These are phyloP conservation scores for Sutorius australiensis DNA, from an alignment of 768 basidiomycete species.

Conservation along the genomic window DNA sequence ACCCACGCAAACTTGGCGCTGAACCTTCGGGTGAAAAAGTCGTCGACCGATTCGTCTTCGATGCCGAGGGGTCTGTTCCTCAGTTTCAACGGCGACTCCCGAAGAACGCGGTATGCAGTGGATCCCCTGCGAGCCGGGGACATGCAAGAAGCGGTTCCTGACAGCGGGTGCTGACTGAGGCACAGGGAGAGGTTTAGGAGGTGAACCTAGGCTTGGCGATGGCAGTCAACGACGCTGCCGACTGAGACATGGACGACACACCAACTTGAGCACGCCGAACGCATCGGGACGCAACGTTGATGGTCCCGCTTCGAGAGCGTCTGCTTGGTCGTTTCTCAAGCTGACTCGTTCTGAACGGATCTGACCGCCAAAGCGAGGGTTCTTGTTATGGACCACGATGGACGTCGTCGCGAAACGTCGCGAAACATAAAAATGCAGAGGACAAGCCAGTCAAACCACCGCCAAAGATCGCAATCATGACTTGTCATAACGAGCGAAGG, in stretches of 20 bases:
- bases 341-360: constrained; percentile 56
- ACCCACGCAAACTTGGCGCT: constrained; percentile 67
- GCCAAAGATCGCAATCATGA: constrained; percentile 62
- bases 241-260: constrained; percentile 31
- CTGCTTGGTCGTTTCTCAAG: constrained; percentile 35
- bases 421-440: constrained; percentile 71
- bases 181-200: constrained; percentile 64
- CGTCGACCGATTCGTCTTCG: constrained; percentile 77
- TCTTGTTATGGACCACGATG: constrained; percentile 69
- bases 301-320: constrained; percentile 80
- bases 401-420: constrained; percentile 54
- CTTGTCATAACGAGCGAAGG: constrained; percentile 15
- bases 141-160: constrained; percentile 67
- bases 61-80: constrained; percentile 38
- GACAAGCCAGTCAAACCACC: constrained; percentile 82
- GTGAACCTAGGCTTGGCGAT: constrained; percentile 55
- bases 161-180: constrained; percentile 68
- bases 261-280: constrained; percentile 72
- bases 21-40: constrained; percentile 72
- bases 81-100: constrained; percentile 56
- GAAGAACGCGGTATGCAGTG: constrained; percentile 45
- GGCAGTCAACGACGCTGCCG: constrained; percentile 9
- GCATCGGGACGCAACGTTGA: constrained; percentile 80
- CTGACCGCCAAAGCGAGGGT: constrained; percentile 80
- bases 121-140: constrained; percentile 52